Percentiles rank a stretch among this genome's conserved stretches.
Conservation (phyloP, 345 rosid genomes). For the Isatis tinctoria region DNA sequence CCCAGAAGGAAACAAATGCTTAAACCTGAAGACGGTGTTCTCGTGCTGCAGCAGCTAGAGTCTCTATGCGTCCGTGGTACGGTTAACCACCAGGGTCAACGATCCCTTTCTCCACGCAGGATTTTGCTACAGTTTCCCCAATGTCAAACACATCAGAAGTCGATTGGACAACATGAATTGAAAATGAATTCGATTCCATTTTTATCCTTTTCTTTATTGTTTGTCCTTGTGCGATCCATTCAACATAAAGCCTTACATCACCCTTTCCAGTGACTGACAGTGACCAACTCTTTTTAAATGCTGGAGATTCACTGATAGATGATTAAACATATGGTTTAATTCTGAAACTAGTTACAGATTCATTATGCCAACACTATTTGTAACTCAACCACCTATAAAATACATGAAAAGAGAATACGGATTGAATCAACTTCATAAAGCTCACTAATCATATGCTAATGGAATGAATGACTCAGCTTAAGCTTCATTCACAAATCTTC, state of each 20-base stretch:
- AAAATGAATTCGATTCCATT: too few species aligned
- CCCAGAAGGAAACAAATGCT: not conserved
- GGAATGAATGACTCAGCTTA: not conserved
- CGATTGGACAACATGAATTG: too few species aligned
- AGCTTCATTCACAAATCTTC: conserved; percentile 14
- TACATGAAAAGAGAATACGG: not conserved
- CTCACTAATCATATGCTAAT: not conserved
- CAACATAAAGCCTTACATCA: too few species aligned
- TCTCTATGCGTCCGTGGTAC: conserved; percentile 79
- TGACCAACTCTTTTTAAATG: not conserved
- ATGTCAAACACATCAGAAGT: conserved; percentile 48
- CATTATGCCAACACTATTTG: not conserved
- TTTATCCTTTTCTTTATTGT: too few species aligned
- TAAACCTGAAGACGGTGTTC: conserved; percentile 36
- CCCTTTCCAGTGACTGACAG: not conserved
- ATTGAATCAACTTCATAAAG: not conserved
- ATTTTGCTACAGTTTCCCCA: conserved; percentile 71
- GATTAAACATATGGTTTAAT: not conserved
- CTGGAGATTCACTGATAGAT: not conserved
- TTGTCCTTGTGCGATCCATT: too few species aligned
- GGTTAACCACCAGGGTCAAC: conserved; percentile 89
- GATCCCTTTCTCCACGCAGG: conserved; percentile 84
- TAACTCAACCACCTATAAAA: not conserved
- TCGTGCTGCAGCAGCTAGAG: conserved; percentile 74
- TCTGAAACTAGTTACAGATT: not conserved